A percentile compares a stretch with the other conserved stretches of the same genome.
Evolutionary conservation across 169 alveolate species (phyloP).

Genomic region (Ichthyophthirius multifiliis): DNA sequence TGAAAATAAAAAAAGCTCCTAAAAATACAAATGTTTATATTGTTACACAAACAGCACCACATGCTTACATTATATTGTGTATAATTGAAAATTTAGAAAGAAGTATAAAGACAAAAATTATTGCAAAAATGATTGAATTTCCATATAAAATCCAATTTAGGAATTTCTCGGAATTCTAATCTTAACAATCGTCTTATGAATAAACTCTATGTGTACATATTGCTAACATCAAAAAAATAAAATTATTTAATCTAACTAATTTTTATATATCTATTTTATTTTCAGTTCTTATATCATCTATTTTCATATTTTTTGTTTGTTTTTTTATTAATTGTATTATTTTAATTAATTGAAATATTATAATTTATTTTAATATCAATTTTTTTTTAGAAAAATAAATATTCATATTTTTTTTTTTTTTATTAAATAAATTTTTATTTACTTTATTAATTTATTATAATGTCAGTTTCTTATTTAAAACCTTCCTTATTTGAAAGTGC

Average conservation of each 20-base stretch:
- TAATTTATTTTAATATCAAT: too few relatives aligned
- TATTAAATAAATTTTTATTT: too few relatives aligned
- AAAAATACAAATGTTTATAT: neutral
- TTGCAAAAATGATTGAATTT: neutral
- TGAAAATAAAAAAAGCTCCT: neutral
- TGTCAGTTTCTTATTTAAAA: too few relatives aligned
- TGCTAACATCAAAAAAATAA: neutral
- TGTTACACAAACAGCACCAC: conserved; percentile 9
- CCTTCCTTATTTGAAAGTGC: too few relatives aligned
- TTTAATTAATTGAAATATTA: too few relatives aligned
- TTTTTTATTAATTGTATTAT: too few relatives aligned
- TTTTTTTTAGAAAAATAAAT: too few relatives aligned
- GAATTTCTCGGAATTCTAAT: neutral
- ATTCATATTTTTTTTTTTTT: too few relatives aligned
- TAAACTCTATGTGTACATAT: neutral
- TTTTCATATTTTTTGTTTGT: too few relatives aligned
- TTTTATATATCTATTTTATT: neutral
- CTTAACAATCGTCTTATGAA: neutral
- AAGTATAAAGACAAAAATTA: neutral
- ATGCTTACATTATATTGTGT: neutral
- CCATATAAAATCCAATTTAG: neutral
- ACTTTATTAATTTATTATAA: too few relatives aligned
- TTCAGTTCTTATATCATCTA: too few relatives aligned
- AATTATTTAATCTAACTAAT: neutral
- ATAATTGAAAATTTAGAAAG: neutral